Evolutionary conservation across 2,329 filamentous ascomycete species (phyloP).

Genomic region (Dactylellina drechsleri): DNA sequence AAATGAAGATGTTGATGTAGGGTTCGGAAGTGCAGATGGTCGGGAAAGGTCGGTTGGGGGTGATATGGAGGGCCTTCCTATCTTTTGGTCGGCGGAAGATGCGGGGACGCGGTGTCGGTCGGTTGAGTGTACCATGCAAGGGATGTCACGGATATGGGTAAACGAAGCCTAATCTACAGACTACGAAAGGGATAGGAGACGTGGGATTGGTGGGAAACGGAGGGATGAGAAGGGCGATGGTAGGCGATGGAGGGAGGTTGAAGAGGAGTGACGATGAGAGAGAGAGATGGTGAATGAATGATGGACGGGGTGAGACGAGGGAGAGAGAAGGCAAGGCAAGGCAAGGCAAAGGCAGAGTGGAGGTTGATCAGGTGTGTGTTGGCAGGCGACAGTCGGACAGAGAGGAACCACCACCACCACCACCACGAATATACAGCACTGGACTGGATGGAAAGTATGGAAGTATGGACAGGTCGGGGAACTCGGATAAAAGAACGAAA

Average conservation of each 20-base stretch:
- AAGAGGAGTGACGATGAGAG: not conserved
- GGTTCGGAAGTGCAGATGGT: not conserved
- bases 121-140: constrained; percentile 31
- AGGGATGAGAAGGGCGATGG: constrained; percentile 3
- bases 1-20: not conserved
- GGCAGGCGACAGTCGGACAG: constrained; percentile 36
- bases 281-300: not conserved
- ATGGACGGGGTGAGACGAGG: constrained; percentile 1
- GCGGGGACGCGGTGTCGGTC: constrained; percentile 46
- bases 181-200: not conserved
- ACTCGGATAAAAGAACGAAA: constrained; percentile 35
- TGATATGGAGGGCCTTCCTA: not conserved
- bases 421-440: not conserved
- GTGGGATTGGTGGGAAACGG: constrained; percentile 7
- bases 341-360: constrained; percentile 39
- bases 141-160: constrained; percentile 30
- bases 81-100: constrained; percentile 41
- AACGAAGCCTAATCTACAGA: not conserved
- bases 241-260: not conserved
- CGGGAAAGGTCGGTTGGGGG: constrained; percentile 17
- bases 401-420: not conserved
- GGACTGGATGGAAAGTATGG: too few species aligned
- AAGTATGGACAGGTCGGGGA: constrained; percentile 43
- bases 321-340: constrained; percentile 5
- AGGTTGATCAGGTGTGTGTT: constrained; percentile 55